Conservation (phyloP, 2,329 filamentous ascomycete species). For the Pyricularia pennisetigena region DNA sequence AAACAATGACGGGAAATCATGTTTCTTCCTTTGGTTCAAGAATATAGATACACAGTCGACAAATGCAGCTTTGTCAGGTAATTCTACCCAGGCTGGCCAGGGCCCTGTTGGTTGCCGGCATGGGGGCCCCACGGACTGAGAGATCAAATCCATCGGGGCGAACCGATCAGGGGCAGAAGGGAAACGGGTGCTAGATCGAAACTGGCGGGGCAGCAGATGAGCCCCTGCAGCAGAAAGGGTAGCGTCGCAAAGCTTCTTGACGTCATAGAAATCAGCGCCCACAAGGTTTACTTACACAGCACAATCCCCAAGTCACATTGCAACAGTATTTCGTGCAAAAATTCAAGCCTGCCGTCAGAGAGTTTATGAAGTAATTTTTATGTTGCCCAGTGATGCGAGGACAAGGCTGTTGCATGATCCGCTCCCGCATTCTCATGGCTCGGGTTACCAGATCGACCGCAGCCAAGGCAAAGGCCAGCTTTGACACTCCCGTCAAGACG, state of each 20-base stretch:
- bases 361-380: not conserved
- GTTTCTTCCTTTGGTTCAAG: too few relatives aligned
- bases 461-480: not conserved
- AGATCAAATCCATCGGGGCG: not conserved
- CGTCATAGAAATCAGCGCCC: not conserved
- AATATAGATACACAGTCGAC: too few relatives aligned
- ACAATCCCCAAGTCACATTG: not conserved
- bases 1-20: too few relatives aligned
- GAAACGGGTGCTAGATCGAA: not conserved
- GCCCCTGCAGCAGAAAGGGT: not conserved
- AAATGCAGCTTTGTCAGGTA: too few relatives aligned
- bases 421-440: not conserved
- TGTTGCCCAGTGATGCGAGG: rapidly evolving
- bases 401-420: not conserved
- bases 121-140: too few relatives aligned
- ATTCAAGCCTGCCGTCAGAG: not conserved
- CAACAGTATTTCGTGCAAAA: not conserved
- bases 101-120: too few relatives aligned
- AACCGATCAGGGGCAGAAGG: not conserved
- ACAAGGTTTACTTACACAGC: not conserved
- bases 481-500: not conserved
- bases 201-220: not conserved
- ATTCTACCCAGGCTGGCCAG: too few relatives aligned
- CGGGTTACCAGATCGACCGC: not conserved
- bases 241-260: not conserved